Evolutionary conservation across 2,329 filamentous ascomycete species (phyloP).

Genomic region (Cucurbitaria berberidis): DNA sequence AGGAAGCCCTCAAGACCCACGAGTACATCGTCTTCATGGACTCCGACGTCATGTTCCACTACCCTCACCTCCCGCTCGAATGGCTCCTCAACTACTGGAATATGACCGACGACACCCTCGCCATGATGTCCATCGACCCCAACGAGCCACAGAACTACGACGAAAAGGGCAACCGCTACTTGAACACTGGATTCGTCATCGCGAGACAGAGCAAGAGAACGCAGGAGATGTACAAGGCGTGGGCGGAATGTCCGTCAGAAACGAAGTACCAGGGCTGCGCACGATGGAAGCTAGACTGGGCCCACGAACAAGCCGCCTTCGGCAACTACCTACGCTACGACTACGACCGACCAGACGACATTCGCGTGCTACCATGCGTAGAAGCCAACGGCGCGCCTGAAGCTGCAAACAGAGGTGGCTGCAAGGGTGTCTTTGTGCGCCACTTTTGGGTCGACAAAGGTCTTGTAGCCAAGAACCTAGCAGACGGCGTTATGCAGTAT

Average conservation of each 20-base stretch:
- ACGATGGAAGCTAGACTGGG: constrained; percentile 45
- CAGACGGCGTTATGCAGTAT: constrained; percentile 47
- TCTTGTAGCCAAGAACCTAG: constrained; percentile 38
- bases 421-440: constrained; percentile 48
- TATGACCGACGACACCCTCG: constrained; percentile 52
- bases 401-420: constrained; percentile 41
- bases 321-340: constrained; percentile 50
- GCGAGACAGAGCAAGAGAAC: constrained; percentile 49
- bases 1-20: constrained; percentile 49
- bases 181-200: constrained; percentile 56
- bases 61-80: constrained; percentile 56
- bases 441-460: constrained; percentile 49
- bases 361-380: constrained; percentile 46
- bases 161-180: constrained; percentile 46
- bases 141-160: constrained; percentile 53
- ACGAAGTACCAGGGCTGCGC: constrained; percentile 44
- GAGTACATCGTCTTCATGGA: constrained; percentile 58
- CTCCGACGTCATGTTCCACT: constrained; percentile 57
- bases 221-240: constrained; percentile 47
- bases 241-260: constrained; percentile 48
- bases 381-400: constrained; percentile 49
- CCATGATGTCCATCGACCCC: constrained; percentile 57
- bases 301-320: constrained; percentile 49
- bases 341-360: constrained; percentile 45
- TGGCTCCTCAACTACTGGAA: constrained; percentile 61